These are phyloP conservation scores for Cercospora sp. DNA, from an alignment of 2,329 filamentous ascomycete genomes.

Conservation along the genomic window DNA sequence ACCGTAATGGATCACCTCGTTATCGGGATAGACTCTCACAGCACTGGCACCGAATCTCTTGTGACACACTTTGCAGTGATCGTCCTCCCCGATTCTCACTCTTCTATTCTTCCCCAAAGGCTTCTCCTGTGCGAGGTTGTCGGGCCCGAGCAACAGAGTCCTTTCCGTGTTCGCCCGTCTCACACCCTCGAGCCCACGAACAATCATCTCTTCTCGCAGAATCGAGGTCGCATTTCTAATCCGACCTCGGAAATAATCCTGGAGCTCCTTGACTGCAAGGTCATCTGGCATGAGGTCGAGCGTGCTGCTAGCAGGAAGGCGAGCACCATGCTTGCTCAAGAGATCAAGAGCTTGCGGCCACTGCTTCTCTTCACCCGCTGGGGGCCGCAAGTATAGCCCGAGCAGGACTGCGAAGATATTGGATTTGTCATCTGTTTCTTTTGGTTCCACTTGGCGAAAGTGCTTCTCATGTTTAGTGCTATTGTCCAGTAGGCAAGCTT, in stretches of 20 bases:
- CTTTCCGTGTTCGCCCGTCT: slow-evolving; percentile 77
- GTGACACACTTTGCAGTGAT: slow-evolving; percentile 88
- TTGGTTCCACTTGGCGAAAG: slow-evolving; percentile 48
- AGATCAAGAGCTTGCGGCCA: slow-evolving; percentile 79
- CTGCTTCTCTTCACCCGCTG: slow-evolving; percentile 62
- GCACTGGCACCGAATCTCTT: slow-evolving; percentile 90
- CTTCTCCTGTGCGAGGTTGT: slow-evolving; percentile 59
- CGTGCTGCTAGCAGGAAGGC: slow-evolving; percentile 83
- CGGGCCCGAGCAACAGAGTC: slow-evolving; percentile 71
- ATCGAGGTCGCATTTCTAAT: slow-evolving; percentile 83
- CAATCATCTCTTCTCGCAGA: slow-evolving; percentile 76
- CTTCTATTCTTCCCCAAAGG: slow-evolving; percentile 58
- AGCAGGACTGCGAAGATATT: slow-evolving; percentile 93
- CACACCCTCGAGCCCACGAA: slow-evolving; percentile 73
- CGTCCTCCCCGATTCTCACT: slow-evolving; percentile 82
- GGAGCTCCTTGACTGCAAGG: slow-evolving; percentile 75
- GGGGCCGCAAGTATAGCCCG: slow-evolving; percentile 82
- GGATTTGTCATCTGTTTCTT: slow-evolving; percentile 54
- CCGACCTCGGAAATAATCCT: slow-evolving; percentile 87
- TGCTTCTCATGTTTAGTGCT: slow-evolving; percentile 29
- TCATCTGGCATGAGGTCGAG: slow-evolving; percentile 80
- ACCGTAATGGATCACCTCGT: slow-evolving; percentile 52
- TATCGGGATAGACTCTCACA: slow-evolving; percentile 81
- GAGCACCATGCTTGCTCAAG: slow-evolving; percentile 87
- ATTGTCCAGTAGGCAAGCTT: slow-evolving; percentile 29